Percentiles rank a stretch among this genome's conserved stretches.
These are phyloP conservation scores for Ogataea pini DNA, from an alignment of 805 yeast genomes.

Conservation along the genomic window DNA sequence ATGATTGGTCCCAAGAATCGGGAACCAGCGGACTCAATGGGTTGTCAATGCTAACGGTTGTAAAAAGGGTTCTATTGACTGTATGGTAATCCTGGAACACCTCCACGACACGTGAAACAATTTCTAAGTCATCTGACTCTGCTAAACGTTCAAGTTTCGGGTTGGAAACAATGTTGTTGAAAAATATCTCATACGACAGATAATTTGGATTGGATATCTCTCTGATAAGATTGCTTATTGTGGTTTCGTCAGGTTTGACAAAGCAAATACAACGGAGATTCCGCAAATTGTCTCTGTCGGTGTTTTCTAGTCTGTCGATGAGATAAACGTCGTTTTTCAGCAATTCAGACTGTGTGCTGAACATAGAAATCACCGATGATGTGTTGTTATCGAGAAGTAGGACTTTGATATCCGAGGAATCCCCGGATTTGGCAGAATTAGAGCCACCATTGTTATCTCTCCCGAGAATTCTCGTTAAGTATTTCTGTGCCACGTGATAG, in stretches of 20 bases:
- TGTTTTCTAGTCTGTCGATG: slow-evolving; percentile 68
- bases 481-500: slow-evolving; percentile 46
- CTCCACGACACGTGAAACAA: slow-evolving; percentile 74
- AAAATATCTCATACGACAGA: slow-evolving; percentile 71
- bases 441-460: no score
- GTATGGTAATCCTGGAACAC: slow-evolving; percentile 81
- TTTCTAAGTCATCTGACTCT: slow-evolving; percentile 85
- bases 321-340: slow-evolving; percentile 82
- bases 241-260: slow-evolving; percentile 67
- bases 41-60: slow-evolving; percentile 33
- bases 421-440: slow-evolving; percentile 12
- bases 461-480: slow-evolving; percentile 41
- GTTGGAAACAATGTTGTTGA: slow-evolving; percentile 75
- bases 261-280: slow-evolving; percentile 82
- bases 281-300: slow-evolving; percentile 63
- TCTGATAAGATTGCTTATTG: slow-evolving; percentile 56
- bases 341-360: slow-evolving; percentile 83
- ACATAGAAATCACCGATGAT: slow-evolving; percentile 82
- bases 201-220: slow-evolving; percentile 83
- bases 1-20: slow-evolving; percentile 47
- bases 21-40: slow-evolving; percentile 27
- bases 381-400: slow-evolving; percentile 78
- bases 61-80: slow-evolving; percentile 63
- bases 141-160: slow-evolving; percentile 83
- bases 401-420: slow-evolving; percentile 44